Evolutionary conservation across 805 yeast species (phyloP), one percentile per base, ranked within the genome.

Genomic region (Saccharomycopsis schoenii): DNA sequence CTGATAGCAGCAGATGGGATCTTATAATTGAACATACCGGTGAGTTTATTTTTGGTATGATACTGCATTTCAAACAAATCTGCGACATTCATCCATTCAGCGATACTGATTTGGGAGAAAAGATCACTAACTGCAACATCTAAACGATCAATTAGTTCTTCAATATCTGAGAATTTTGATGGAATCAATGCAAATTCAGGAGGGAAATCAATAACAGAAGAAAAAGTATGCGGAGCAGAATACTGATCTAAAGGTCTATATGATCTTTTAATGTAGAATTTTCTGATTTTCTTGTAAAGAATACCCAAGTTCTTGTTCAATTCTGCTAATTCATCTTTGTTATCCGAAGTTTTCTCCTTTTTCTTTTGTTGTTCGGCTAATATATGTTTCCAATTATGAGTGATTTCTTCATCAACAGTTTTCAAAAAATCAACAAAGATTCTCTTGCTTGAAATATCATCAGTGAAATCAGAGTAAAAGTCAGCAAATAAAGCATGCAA

Each of bases 81-180:
- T 69, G 82, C 88, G 2, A 86, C 81, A 60, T 80, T 79, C 58
- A 89, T 76, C 97, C 97, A 93, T 67, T 92, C 96, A 62, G 80
- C 81, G 12, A 83, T 71, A 12, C 83, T 78, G 40, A 86, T 79
- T 11, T 82, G 79, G 34, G 73, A 75, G 68, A 86, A 84, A 39
- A 86, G 76, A 2, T 80, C 79, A 1, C 80, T 75, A 34, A 88
- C 78, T 6, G 89, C 74, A 17, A 77, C 74, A 71, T 92, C 93
- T 62, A 92, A 71, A 55, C 80, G 79, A 60, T 79, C 80, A 24
- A 89, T 76, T 72, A 89, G 86, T 57, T 76, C 73, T 62, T 85
- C 85, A 62, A 90, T 79, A 42, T 76, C 80, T 37, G 74, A 72
- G 47, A 76, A 63, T 34, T 56, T 59, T 14, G 60, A 57, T 9